phyloP scores from a whole-genome alignment of 495 filamentous ascomycete genomes.

The Annulohypoxylon nitens region DNA sequence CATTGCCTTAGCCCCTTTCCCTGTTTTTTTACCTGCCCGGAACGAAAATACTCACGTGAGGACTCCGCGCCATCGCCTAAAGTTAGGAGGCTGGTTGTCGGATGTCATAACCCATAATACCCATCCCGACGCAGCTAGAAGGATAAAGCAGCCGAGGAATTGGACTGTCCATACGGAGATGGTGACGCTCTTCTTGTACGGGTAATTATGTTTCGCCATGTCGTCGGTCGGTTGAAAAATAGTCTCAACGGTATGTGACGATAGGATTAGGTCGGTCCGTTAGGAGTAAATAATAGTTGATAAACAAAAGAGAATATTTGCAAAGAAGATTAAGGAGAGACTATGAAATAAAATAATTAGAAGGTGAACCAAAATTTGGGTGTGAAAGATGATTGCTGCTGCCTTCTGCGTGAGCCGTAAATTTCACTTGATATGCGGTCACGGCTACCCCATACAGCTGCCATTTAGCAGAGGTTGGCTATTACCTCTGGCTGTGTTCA shows the following conservation, averaged over 20 bases:
- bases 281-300: neutral
- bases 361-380: neutral
- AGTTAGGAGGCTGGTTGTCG: neutral
- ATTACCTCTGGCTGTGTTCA: conserved; percentile 15
- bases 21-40: neutral
- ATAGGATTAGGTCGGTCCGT: neutral
- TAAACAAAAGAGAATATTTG: conserved; percentile 1
- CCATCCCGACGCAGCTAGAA: conserved; percentile 31
- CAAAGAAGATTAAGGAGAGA: conserved; percentile 7
- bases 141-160: conserved; percentile 37
- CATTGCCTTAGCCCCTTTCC: neutral
- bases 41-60: conserved; percentile 23
- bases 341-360: neutral
- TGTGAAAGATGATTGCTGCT: neutral
- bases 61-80: conserved; percentile 8
- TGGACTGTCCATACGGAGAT: conserved; percentile 44
- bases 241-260: neutral
- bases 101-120: conserved; percentile 15
- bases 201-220: conserved; percentile 42
- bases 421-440: conserved; percentile 2
- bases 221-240: conserved; percentile 3
- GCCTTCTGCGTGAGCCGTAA: neutral
- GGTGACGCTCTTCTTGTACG: conserved; percentile 44
- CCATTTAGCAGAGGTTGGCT: conserved; percentile 12
- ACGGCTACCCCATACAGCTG: conserved; percentile 6